Percentiles rank a stretch among this genome's conserved stretches.
Conservation (phyloP, 805 yeast species). For the Starmerella gropengiesseri region DNA sequence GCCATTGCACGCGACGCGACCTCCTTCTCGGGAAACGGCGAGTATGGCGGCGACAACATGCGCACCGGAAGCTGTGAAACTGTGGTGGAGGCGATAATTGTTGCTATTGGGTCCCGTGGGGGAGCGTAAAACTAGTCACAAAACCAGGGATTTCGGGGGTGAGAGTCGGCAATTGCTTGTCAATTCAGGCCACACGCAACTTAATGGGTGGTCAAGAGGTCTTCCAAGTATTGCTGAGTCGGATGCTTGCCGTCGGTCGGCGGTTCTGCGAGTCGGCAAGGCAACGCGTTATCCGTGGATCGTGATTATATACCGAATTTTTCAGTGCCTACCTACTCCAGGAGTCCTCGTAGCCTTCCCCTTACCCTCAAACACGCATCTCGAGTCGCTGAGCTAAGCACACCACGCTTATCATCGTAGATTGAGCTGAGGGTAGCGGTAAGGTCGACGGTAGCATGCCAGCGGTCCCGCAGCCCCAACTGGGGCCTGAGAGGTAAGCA, state of each 20-base stretch:
- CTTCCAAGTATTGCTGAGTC: neutral
- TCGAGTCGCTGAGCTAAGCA: constrained; percentile 20
- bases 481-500: too few relatives aligned
- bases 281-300: constrained; percentile 2
- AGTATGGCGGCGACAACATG: constrained; percentile 30
- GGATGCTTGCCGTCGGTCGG: neutral
- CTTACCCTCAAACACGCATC: constrained; percentile 9
- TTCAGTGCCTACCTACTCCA: constrained; percentile 7
- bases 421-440: constrained; percentile 9
- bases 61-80: constrained; percentile 9
- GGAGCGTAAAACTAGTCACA: neutral
- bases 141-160: neutral
- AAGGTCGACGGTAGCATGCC: neutral
- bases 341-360: neutral
- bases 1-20: neutral
- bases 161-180: constrained; percentile 1
- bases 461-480: too few relatives aligned
- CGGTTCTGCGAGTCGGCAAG: neutral
- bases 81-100: constrained; percentile 8
- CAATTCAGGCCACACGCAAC: constrained; percentile 18
- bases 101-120: neutral
- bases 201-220: constrained; percentile 17
- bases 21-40: constrained; percentile 25
- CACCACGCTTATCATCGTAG: constrained; percentile 13
- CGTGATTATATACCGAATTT: constrained; percentile 18